Evolutionary conservation across 148 eudicot genomes (phyloP).

Genomic region (Nyssa sinensis): DNA sequence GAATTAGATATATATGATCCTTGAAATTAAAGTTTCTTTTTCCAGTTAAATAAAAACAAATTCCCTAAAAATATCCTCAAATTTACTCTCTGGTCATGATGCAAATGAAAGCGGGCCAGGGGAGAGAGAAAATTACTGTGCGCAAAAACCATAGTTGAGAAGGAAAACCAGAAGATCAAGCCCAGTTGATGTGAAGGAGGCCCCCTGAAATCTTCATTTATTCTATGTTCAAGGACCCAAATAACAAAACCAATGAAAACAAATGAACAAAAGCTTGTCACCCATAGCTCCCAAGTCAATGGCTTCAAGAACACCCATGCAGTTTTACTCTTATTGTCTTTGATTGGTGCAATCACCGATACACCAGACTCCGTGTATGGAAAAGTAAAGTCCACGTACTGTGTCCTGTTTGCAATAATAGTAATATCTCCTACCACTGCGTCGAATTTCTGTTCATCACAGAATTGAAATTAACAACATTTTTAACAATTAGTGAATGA

Average conservation of each 20-base stretch:
- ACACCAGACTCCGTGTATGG: slow-evolving; percentile 56
- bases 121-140: slow-evolving; percentile 33
- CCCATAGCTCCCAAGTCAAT: slow-evolving; percentile 48
- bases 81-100: too few species aligned
- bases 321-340: slow-evolving; percentile 27
- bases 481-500: not conserved
- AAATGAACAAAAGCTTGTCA: slow-evolving; percentile 34
- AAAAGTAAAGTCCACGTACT: slow-evolving; percentile 41
- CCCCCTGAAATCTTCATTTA: slow-evolving; percentile 49
- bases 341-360: slow-evolving; percentile 39
- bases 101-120: not conserved
- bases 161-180: slow-evolving; percentile 47
- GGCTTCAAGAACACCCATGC: slow-evolving; percentile 63
- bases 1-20: too few species aligned
- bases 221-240: slow-evolving; percentile 51
- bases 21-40: too few species aligned
- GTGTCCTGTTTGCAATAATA: slow-evolving; percentile 32
- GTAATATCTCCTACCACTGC: slow-evolving; percentile 42
- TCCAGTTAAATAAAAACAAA: too few species aligned
- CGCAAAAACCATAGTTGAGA: slow-evolving; percentile 55
- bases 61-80: too few species aligned
- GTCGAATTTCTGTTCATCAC: slow-evolving; percentile 25
- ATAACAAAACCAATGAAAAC: slow-evolving; percentile 46
- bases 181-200: slow-evolving; percentile 42
- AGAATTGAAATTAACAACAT: too few species aligned